These are phyloP conservation scores for Tephrocybe sp. DNA, from an alignment of 768 basidiomycete species.

Conservation along the genomic window DNA sequence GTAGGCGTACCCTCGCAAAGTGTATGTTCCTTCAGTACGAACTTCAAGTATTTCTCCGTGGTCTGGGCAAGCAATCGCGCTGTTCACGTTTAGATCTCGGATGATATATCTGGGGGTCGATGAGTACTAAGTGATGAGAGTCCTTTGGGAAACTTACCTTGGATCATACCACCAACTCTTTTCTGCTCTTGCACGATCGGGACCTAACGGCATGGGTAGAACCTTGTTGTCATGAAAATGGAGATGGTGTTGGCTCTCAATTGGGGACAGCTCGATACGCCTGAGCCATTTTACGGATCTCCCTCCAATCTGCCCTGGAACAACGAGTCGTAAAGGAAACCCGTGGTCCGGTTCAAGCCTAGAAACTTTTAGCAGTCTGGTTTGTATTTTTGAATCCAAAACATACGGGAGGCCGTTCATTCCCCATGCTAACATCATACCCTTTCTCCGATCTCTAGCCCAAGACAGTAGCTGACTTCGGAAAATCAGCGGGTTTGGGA, in stretches of 20 bases:
- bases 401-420: slow-evolving; percentile 56
- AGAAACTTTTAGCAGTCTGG: background rate
- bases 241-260: slow-evolving; percentile 55
- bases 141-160: slow-evolving; percentile 27
- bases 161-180: slow-evolving; percentile 58
- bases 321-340: slow-evolving; percentile 60
- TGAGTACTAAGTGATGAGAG: slow-evolving; percentile 4
- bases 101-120: slow-evolving; percentile 30
- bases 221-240: slow-evolving; percentile 55
- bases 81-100: slow-evolving; percentile 62
- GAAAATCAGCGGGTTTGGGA: background rate
- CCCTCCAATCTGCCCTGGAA: slow-evolving; percentile 66
- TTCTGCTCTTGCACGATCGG: slow-evolving; percentile 52
- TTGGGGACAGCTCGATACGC: slow-evolving; percentile 48
- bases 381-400: background rate
- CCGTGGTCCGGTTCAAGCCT: slow-evolving; percentile 61
- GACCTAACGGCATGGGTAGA: slow-evolving; percentile 50
- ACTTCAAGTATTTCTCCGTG: slow-evolving; percentile 47
- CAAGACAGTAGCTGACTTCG: slow-evolving; percentile 31
- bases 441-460: slow-evolving; percentile 43
- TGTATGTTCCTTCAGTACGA: slow-evolving; percentile 30
- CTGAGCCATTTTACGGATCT: slow-evolving; percentile 62
- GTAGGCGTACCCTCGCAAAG: slow-evolving; percentile 59
- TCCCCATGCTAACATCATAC: slow-evolving; percentile 54
- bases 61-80: slow-evolving; percentile 53